Percentiles rank a stretch among this genome's conserved stretches.
phyloP scores from a whole-genome alignment of 345 rosid genomes.

The Hibiscus tridactylites region DNA sequence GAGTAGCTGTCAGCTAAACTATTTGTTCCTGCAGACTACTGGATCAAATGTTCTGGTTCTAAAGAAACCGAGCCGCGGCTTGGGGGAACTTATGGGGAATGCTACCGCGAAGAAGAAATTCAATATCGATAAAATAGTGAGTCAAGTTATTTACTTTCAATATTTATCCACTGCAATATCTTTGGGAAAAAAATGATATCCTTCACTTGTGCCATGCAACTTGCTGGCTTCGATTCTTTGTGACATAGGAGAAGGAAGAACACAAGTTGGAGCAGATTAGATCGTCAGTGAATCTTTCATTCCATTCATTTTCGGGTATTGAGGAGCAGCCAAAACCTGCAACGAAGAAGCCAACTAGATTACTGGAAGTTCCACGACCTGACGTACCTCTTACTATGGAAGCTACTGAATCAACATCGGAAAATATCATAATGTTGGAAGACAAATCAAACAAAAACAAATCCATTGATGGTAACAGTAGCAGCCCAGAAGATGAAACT shows the following conservation, averaged over 20 bases:
- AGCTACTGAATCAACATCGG: constrained; percentile 21
- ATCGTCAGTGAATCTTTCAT: constrained; percentile 49
- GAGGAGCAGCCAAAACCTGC: constrained; percentile 22
- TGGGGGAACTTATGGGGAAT: constrained; percentile 48
- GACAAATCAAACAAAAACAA: constrained; percentile 29
- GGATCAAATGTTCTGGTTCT: constrained; percentile 42
- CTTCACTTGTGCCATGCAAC: not conserved
- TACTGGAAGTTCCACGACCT: constrained; percentile 7
- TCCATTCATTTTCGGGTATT: constrained; percentile 38
- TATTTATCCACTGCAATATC: not conserved
- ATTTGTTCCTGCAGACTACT: constrained; percentile 29
- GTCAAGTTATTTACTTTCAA: not conserved
- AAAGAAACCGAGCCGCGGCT: constrained; percentile 50
- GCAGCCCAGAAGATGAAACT: constrained; percentile 22
- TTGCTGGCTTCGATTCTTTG: not conserved
- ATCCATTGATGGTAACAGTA: not conserved
- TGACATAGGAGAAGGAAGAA: constrained; percentile 31
- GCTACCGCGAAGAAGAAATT: constrained; percentile 35
- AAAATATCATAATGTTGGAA: constrained; percentile 34
- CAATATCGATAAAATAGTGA: constrained; percentile 39
- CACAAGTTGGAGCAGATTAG: constrained; percentile 52
- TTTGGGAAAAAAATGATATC: not conserved
- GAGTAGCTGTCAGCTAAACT: not conserved
- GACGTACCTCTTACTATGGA: constrained; percentile 19
- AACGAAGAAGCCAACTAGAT: constrained; percentile 10